Evolutionary conservation across 352 stramenopile species (phyloP).

Genomic region (Phytopythium ostracodes): DNA sequence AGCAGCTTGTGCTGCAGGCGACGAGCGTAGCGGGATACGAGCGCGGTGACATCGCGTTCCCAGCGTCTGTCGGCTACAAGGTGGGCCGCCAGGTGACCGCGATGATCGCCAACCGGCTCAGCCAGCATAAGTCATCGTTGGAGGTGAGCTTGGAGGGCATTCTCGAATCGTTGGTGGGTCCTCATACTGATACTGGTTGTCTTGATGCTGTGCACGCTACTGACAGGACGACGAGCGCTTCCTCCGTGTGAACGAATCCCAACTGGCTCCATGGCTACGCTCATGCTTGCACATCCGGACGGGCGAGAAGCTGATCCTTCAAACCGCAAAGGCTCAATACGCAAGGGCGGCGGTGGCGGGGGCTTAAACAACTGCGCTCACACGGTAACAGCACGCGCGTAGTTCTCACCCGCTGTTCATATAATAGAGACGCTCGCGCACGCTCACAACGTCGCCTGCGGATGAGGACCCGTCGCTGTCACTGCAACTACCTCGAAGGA

Average conservation of each 20-base stretch:
- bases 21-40: not conserved
- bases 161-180: slow-evolving; percentile 1
- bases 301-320: slow-evolving; percentile 51
- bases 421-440: slow-evolving; percentile 3
- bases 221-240: slow-evolving; percentile 50
- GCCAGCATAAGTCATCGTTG: slow-evolving; percentile 21
- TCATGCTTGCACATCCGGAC: slow-evolving; percentile 67
- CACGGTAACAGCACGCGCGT: no score
- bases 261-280: slow-evolving; percentile 61
- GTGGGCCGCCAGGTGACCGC: slow-evolving; percentile 17
- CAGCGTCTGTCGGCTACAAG: slow-evolving; percentile 23
- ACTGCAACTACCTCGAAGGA: not conserved
- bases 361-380: not conserved
- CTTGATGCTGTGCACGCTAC: no score
- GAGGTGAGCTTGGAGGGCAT: no score
- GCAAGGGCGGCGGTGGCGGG: not conserved
- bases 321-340: slow-evolving; percentile 16
- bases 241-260: slow-evolving; percentile 27
- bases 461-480: not conserved
- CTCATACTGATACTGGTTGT: not conserved
- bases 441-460: not conserved
- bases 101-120: slow-evolving; percentile 16
- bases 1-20: slow-evolving; percentile 4
- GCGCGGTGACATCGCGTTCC: slow-evolving; percentile 18
- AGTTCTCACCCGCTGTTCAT: slow-evolving; percentile 2